phyloP scores from a whole-genome alignment of 208 protist species.

The Acanthamoeba lenticulata region DNA sequence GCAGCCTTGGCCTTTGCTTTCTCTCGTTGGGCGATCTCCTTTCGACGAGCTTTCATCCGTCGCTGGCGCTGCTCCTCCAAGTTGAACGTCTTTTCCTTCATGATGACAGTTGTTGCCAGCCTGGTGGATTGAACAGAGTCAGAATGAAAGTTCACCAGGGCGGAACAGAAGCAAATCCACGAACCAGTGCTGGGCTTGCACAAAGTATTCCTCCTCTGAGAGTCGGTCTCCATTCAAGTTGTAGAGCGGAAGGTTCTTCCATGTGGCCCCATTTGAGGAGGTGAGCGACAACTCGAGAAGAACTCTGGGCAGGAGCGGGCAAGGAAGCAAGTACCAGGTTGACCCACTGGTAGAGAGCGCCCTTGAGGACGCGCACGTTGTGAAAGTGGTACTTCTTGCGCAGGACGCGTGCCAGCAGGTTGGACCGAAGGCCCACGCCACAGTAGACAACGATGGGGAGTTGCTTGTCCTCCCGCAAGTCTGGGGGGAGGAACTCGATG shows the following conservation, averaged over 20 bases:
- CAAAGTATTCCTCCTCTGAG: not conserved
- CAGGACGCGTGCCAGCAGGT: not conserved
- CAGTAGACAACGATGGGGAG: not conserved
- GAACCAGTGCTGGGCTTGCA: constrained; percentile 3
- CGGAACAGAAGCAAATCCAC: not conserved
- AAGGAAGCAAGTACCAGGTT: not conserved
- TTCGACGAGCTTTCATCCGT: not conserved
- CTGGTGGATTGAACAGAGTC: not conserved
- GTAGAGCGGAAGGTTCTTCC: not conserved
- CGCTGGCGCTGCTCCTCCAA: not conserved
- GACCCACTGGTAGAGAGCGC: constrained; percentile 21
- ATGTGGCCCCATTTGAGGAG: not conserved
- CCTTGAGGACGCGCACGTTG: not conserved
- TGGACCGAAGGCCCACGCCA: constrained; percentile 6
- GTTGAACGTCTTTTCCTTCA: constrained; percentile 46
- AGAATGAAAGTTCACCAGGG: not conserved
- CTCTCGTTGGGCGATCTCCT: not conserved
- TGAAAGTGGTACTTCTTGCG: not conserved
- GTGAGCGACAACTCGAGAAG: too few relatives aligned
- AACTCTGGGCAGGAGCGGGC: too few relatives aligned
- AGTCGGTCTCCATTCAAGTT: not conserved
- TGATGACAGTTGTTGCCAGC: not conserved
- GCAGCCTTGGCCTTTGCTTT: not conserved
- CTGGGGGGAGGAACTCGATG: not conserved
- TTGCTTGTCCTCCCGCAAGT: not conserved